Evolutionary conservation across 2,329 filamentous ascomycete species (phyloP).

Genomic region (Pyricularia pennisetigena): DNA sequence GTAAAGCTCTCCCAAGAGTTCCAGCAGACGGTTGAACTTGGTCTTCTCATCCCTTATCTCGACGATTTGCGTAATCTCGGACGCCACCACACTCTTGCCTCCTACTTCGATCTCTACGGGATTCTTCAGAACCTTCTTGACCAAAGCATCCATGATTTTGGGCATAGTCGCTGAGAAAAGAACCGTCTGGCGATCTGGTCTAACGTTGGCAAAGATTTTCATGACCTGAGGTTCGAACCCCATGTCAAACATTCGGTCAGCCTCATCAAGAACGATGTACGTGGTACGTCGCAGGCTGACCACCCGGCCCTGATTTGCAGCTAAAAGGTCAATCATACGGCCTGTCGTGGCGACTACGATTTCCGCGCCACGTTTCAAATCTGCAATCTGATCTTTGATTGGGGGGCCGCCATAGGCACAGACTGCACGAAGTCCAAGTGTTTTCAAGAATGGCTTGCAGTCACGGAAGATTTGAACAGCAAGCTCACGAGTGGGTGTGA

Average conservation of each 20-base stretch:
- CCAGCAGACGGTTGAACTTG: slow-evolving; percentile 77
- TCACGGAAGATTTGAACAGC: slow-evolving; percentile 91
- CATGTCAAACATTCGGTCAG: slow-evolving; percentile 99
- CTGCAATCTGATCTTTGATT: slow-evolving; percentile 95
- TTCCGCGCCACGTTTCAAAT: slow-evolving; percentile 88
- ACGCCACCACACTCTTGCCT: slow-evolving; percentile 76
- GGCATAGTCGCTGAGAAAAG: slow-evolving; percentile 97
- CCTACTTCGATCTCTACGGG: slow-evolving; percentile 91
- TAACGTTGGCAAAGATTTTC: slow-evolving; percentile 87
- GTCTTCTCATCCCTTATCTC: slow-evolving; percentile 73
- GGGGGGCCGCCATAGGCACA: slow-evolving; percentile 93
- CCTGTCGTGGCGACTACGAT: slow-evolving; percentile 94
- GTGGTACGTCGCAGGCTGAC: slow-evolving; percentile 84
- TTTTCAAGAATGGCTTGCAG: slow-evolving; percentile 88
- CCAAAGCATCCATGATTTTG: slow-evolving; percentile 80
- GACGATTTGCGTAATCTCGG: slow-evolving; percentile 87
- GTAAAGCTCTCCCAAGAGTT: slow-evolving; percentile 81
- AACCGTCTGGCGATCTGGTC: slow-evolving; percentile 87
- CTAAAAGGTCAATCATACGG: slow-evolving; percentile 88
- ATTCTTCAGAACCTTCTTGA: slow-evolving; percentile 75
- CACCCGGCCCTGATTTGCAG: slow-evolving; percentile 87
- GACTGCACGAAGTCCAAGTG: slow-evolving; percentile 73
- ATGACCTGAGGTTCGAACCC: slow-evolving; percentile 97
- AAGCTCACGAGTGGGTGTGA: slow-evolving; percentile 90
- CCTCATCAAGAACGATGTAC: slow-evolving; percentile 93